Evolutionary conservation across 345 rosid genomes (phyloP).

Genomic region (Durio zibethinus): DNA sequence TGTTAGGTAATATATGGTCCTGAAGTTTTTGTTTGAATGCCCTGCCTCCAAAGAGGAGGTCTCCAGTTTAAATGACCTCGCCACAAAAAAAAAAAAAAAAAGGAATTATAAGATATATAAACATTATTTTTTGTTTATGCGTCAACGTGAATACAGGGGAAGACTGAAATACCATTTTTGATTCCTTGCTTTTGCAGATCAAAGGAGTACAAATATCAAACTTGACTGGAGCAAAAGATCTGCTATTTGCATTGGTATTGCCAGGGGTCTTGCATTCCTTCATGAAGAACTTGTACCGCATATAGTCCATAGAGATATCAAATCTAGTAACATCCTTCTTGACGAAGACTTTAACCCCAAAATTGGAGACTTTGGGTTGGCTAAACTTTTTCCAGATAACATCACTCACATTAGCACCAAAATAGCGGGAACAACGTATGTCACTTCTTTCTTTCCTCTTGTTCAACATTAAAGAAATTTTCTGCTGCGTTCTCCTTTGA

Average conservation of each 20-base stretch:
- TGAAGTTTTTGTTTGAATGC: neutral
- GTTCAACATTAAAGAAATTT: neutral
- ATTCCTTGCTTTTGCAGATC: constrained; percentile 36
- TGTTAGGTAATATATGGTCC: constrained; percentile 12
- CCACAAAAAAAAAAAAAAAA: too few species aligned
- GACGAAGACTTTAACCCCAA: constrained; percentile 75
- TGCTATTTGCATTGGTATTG: constrained; percentile 77
- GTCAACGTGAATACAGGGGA: neutral
- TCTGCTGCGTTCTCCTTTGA: neutral
- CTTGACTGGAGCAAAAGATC: constrained; percentile 79
- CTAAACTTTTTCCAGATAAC: constrained; percentile 90
- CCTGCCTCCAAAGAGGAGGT: neutral
- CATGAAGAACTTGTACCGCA: constrained; percentile 81
- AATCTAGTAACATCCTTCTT: constrained; percentile 91
- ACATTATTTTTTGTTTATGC: neutral
- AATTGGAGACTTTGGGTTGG: constrained; percentile 96
- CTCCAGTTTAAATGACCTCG: neutral
- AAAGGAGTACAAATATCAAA: constrained; percentile 35
- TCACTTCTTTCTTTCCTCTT: neutral
- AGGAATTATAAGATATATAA: neutral
- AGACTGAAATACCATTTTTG: neutral
- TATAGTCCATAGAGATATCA: constrained; percentile 93
- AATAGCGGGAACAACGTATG: constrained; percentile 95
- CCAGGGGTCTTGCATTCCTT: constrained; percentile 77
- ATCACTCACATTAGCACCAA: constrained; percentile 94